phyloP scores from a whole-genome alignment of 73 alveolate species.

The Paramecium biaurelia region DNA sequence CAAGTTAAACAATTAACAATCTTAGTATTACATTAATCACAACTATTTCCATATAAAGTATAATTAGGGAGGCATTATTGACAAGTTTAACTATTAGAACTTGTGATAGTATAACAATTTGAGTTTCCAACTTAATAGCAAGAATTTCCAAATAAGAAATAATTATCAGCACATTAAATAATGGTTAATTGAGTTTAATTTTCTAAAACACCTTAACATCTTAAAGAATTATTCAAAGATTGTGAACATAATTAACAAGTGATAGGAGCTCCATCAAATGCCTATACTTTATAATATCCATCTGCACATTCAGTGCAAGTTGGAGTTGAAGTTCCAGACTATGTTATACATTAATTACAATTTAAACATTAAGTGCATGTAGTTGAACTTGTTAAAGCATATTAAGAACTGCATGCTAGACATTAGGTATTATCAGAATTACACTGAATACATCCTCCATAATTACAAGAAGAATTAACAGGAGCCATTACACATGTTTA shows the following conservation, averaged over 20 bases:
- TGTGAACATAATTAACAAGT: neutral
- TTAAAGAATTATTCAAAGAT: neutral
- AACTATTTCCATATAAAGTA: neutral
- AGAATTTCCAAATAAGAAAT: neutral
- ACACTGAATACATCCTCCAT: neutral
- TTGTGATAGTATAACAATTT: neutral
- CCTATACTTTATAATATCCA: neutral
- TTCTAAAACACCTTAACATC: neutral
- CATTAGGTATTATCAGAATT: neutral
- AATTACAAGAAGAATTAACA: neutral
- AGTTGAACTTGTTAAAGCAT: neutral
- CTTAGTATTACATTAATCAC: neutral
- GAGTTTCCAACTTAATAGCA: neutral
- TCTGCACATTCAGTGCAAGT: neutral
- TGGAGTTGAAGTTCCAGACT: neutral
- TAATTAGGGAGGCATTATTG: neutral
- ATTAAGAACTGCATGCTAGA: neutral
- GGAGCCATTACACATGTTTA: neutral
- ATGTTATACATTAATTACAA: neutral
- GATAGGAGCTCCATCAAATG: neutral
- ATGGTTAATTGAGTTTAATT: neutral
- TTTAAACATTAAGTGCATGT: neutral
- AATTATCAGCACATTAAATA: neutral
- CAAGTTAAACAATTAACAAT: neutral
- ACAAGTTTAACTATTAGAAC: neutral